A percentile compares a stretch with the other conserved stretches of the same genome.
phyloP scores from a whole-genome alignment of 2,329 filamentous ascomycete species.

The Diplodia sapinea region DNA sequence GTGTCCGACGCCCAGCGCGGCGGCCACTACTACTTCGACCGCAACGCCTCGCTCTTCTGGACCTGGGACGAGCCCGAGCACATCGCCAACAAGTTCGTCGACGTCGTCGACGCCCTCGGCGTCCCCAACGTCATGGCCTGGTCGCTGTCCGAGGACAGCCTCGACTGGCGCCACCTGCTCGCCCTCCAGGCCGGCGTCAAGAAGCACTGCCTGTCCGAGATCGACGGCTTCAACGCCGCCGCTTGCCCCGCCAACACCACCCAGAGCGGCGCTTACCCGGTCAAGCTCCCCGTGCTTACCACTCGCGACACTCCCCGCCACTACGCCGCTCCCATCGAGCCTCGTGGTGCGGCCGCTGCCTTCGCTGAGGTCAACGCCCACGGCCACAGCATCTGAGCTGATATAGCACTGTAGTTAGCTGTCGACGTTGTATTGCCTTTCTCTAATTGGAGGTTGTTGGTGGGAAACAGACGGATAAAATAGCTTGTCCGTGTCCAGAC shows the following conservation, averaged over 20 bases:
- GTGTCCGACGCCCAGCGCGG: constrained; percentile 63
- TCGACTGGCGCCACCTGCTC: constrained; percentile 38
- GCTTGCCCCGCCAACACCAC: too few relatives aligned
- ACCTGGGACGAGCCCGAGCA: constrained; percentile 70
- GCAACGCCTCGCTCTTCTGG: constrained; percentile 68
- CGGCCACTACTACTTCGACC: constrained; percentile 73
- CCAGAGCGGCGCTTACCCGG: too few relatives aligned
- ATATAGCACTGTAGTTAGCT: too few relatives aligned
- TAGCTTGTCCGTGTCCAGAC: neutral
- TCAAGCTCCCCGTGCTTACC: too few relatives aligned
- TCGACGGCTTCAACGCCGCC: constrained; percentile 11
- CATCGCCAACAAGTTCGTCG: constrained; percentile 66
- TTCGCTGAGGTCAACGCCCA: constrained; percentile 10
- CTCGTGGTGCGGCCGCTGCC: neutral
- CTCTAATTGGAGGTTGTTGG: neutral
- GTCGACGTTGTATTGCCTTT: neutral
- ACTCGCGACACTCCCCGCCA: constrained; percentile 4
- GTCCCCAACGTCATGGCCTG: constrained; percentile 77
- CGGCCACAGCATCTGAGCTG: constrained; percentile 14
- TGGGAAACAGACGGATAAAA: neutral
- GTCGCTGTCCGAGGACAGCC: constrained; percentile 72
- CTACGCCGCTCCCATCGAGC: constrained; percentile 16
- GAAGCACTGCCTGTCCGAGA: constrained; percentile 9
- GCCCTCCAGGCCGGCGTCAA: constrained; percentile 25
- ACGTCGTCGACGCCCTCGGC: constrained; percentile 61